Evolutionary conservation across 805 yeast genomes (phyloP).

Genomic region (Kuraishia molischiana): DNA sequence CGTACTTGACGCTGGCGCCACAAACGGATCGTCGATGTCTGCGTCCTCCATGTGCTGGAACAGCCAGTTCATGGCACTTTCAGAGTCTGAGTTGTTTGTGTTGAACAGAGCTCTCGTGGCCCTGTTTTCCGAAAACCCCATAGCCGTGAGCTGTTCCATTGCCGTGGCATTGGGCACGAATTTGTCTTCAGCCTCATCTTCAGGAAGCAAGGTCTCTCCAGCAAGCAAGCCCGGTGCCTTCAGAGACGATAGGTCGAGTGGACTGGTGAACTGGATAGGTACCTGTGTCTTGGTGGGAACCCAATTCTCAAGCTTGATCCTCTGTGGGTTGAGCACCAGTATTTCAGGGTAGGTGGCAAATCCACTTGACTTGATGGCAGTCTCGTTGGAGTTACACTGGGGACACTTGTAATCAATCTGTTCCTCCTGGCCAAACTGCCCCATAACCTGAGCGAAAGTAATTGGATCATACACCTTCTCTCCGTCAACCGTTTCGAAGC

Average conservation of each 20-base stretch:
- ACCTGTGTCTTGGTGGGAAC: constrained; percentile 75
- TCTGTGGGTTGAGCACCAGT: constrained; percentile 61
- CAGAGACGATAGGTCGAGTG: constrained; percentile 33
- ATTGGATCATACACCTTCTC: constrained; percentile 38
- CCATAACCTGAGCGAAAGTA: constrained; percentile 39
- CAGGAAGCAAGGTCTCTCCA: constrained; percentile 29
- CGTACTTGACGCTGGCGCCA: constrained; percentile 12
- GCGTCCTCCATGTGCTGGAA: constrained; percentile 83
- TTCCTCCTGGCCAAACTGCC: constrained; percentile 35
- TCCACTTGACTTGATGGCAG: constrained; percentile 32
- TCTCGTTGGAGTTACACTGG: constrained; percentile 29
- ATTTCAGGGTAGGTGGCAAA: constrained; percentile 62
- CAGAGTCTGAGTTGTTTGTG: constrained; percentile 57
- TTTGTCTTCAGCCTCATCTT: constrained; percentile 16
- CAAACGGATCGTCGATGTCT: constrained; percentile 60
- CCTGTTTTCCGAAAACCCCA: constrained; percentile 82
- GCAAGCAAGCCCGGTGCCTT: constrained; percentile 29
- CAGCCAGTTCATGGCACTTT: constrained; percentile 84
- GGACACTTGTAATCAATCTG: constrained; percentile 56
- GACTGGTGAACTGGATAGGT: constrained; percentile 46
- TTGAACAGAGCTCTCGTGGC: constrained; percentile 56
- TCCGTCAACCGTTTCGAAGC: constrained; percentile 30
- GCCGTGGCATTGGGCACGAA: constrained; percentile 51
- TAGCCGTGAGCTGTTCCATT: constrained; percentile 46
- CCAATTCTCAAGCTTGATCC: constrained; percentile 85